These are phyloP conservation scores for Xylaria digitata DNA, from an alignment of 2,329 filamentous ascomycete species.

Conservation along the genomic window DNA sequence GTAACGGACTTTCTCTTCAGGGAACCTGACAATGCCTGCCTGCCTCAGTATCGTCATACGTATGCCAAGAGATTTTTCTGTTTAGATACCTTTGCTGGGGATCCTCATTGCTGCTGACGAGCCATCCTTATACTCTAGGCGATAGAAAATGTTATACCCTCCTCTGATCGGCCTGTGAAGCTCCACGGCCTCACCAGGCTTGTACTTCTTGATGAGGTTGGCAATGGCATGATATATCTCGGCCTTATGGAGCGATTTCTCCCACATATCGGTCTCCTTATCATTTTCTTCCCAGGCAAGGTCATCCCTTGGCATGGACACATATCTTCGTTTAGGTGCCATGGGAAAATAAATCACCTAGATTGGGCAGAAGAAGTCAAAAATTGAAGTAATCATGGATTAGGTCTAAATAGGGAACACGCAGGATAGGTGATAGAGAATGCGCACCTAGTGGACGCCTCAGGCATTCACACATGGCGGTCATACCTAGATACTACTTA, in stretches of 20 bases:
- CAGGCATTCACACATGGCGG: too few species aligned
- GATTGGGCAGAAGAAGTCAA: too few species aligned
- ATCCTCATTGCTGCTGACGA: slow-evolving; percentile 49
- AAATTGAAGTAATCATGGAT: too few species aligned
- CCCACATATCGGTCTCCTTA: slow-evolving; percentile 43
- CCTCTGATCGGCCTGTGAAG: slow-evolving; percentile 8
- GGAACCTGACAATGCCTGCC: slow-evolving; percentile 41
- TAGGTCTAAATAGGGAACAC: too few species aligned
- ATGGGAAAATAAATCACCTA: slow-evolving; percentile 34
- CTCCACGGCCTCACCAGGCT: slow-evolving; percentile 34
- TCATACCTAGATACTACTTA: too few species aligned
- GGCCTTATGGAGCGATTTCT: slow-evolving; percentile 39
- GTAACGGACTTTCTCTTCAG: slow-evolving; percentile 52
- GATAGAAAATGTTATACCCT: too few species aligned
- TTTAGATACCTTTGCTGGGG: slow-evolving; percentile 42
- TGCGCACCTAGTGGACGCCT: too few species aligned
- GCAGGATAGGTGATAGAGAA: too few species aligned
- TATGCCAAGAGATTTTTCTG: neutral
- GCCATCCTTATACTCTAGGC: slow-evolving; percentile 39
- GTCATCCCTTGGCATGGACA: slow-evolving; percentile 46
- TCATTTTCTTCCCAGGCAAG: slow-evolving; percentile 48
- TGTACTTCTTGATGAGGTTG: slow-evolving; percentile 45
- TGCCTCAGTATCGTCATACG: slow-evolving; percentile 8
- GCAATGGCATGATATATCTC: slow-evolving; percentile 41
- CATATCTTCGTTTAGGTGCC: slow-evolving; percentile 42